Conservation (phyloP, 2,329 filamentous ascomycete genomes). For the Pseudocercospora fijiensis region DNA sequence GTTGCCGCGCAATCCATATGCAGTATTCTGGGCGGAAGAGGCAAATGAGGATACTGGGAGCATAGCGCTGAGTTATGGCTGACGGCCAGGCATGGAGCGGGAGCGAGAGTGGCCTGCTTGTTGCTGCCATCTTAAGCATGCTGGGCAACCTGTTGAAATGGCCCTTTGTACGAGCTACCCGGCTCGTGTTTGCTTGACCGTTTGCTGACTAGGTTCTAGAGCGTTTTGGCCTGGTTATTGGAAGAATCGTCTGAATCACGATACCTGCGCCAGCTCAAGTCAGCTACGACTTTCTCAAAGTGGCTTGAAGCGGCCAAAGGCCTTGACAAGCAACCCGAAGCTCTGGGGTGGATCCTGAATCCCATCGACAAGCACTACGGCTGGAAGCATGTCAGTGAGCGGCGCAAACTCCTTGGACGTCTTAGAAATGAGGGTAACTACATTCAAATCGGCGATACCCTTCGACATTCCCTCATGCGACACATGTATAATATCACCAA, state of each 20-base stretch:
- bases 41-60: background rate
- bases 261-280: constrained; percentile 17
- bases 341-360: constrained; percentile 27
- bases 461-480: constrained; percentile 73
- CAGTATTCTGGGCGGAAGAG: background rate
- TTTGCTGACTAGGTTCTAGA: constrained; percentile 5
- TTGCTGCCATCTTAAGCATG: background rate
- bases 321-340: constrained; percentile 19
- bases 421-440: constrained; percentile 20
- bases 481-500: constrained; percentile 89
- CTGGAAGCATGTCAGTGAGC: constrained; percentile 24
- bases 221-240: constrained; percentile 5
- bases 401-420: constrained; percentile 18
- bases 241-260: constrained; percentile 13
- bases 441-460: constrained; percentile 46
- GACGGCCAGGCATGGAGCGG: background rate
- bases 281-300: constrained; percentile 20
- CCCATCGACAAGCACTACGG: constrained; percentile 26
- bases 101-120: background rate
- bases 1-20: background rate
- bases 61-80: background rate
- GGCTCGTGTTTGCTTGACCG: background rate
- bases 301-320: constrained; percentile 24
- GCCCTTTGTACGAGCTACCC: background rate
- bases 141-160: background rate